A percentile compares a stretch with the other conserved stretches of the same genome.
These are phyloP conservation scores for Cordyceps militaris DNA, from an alignment of 2,329 filamentous ascomycete species.

Conservation along the genomic window DNA sequence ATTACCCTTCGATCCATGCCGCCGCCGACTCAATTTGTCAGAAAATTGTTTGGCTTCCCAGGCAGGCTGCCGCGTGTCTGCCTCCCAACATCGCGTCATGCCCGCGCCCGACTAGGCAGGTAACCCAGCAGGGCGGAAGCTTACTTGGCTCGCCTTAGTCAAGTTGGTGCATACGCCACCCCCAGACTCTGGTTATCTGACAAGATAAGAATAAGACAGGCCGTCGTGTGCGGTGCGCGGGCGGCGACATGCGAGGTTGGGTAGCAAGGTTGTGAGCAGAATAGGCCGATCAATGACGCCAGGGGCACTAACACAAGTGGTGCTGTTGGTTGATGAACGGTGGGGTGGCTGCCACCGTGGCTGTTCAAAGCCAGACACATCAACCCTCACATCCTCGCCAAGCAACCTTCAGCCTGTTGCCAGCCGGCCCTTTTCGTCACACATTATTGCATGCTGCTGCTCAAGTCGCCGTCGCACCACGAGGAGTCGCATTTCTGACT, in stretches of 20 bases:
- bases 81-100: background rate
- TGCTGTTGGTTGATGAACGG: conserved; percentile 1
- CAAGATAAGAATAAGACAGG: background rate
- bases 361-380: background rate
- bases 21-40: background rate
- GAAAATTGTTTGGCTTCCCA: background rate
- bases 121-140: conserved; percentile 4
- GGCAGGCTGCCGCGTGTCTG: background rate
- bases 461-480: background rate
- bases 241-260: background rate
- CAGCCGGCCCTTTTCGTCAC: background rate
- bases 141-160: too few species aligned
- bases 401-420: background rate
- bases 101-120: conserved; percentile 6
- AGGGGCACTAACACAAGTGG: conserved; percentile 1
- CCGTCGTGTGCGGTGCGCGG: background rate
- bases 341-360: conserved; percentile 8
- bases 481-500: too few species aligned
- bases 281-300: conserved; percentile 6
- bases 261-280: background rate
- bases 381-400: background rate
- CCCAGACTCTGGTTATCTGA: conserved; percentile 8
- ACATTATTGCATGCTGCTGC: background rate
- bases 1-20: background rate
- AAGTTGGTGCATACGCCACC: conserved; percentile 5